Evolutionary conservation across 208 protist species (phyloP).

Genomic region (Leishmania tropica): DNA sequence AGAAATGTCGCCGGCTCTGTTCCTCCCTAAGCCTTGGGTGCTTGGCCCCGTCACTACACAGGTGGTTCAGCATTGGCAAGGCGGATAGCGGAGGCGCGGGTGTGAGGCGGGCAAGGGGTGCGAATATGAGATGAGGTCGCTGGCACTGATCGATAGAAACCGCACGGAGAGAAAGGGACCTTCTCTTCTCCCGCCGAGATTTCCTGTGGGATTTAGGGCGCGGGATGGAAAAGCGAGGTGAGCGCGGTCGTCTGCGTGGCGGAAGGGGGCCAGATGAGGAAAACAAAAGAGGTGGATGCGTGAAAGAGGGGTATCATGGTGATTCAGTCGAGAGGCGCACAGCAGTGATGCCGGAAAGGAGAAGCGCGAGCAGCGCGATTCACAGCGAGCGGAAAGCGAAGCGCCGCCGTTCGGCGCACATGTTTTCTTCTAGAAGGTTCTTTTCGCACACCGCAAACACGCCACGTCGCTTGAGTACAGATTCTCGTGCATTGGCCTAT

Average conservation of each 20-base stretch:
- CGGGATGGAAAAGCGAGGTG: not conserved
- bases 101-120: not conserved
- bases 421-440: not conserved
- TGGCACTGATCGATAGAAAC: too few species aligned
- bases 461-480: not conserved
- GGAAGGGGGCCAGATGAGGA: not conserved
- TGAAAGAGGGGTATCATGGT: not conserved
- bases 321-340: not conserved
- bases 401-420: not conserved
- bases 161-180: too few species aligned
- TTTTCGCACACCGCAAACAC: not conserved
- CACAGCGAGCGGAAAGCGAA: not conserved
- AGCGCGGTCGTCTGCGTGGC: too few species aligned
- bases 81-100: not conserved
- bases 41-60: not conserved
- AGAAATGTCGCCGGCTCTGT: too few species aligned
- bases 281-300: not conserved
- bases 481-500: not conserved
- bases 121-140: too few species aligned
- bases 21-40: not conserved
- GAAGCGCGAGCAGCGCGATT: not conserved
- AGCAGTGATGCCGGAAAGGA: not conserved
- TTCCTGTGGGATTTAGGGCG: not conserved
- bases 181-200: not conserved
- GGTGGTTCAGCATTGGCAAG: too few species aligned